A percentile compares a stretch with the other conserved stretches of the same genome.
phyloP scores from a whole-genome alignment of 805 yeast genomes.

The Metschnikowia orientalis region DNA sequence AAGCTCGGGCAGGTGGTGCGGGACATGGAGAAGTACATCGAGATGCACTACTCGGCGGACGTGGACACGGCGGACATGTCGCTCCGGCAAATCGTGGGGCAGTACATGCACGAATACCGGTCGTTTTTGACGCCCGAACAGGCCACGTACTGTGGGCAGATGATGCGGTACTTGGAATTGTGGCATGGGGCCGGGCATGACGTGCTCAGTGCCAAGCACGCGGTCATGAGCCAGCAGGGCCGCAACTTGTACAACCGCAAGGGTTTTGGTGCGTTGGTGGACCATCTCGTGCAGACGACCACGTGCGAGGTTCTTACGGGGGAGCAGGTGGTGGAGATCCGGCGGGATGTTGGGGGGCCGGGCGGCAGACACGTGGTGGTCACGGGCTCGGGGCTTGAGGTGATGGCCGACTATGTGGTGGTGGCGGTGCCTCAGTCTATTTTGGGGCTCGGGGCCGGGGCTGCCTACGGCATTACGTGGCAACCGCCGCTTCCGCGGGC shows the following conservation, averaged over 20 bases:
- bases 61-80: slow-evolving; percentile 49
- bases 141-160: slow-evolving; percentile 45
- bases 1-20: slow-evolving; percentile 36
- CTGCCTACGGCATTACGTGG: slow-evolving; percentile 51
- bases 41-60: slow-evolving; percentile 49
- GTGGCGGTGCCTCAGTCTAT: slow-evolving; percentile 79
- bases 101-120: slow-evolving; percentile 45
- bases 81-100: slow-evolving; percentile 44
- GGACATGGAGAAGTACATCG: slow-evolving; percentile 59
- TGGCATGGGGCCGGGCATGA: slow-evolving; percentile 80
- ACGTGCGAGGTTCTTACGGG: slow-evolving; percentile 33
- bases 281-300: slow-evolving; percentile 35
- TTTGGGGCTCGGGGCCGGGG: slow-evolving; percentile 37
- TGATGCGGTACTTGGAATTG: slow-evolving; percentile 57
- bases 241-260: slow-evolving; percentile 66
- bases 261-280: slow-evolving; percentile 54
- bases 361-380: slow-evolving; percentile 25
- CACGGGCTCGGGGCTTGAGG: slow-evolving; percentile 27
- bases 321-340: slow-evolving; percentile 40
- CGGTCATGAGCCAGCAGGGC: slow-evolving; percentile 70
- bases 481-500: slow-evolving; percentile 49
- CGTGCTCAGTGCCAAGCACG: slow-evolving; percentile 60
- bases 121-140: slow-evolving; percentile 50
- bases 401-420: slow-evolving; percentile 52
- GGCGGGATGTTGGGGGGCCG: slow-evolving; percentile 21